Conservation (phyloP, 257 asterid species). For the Solanum tacnaense region DNA sequence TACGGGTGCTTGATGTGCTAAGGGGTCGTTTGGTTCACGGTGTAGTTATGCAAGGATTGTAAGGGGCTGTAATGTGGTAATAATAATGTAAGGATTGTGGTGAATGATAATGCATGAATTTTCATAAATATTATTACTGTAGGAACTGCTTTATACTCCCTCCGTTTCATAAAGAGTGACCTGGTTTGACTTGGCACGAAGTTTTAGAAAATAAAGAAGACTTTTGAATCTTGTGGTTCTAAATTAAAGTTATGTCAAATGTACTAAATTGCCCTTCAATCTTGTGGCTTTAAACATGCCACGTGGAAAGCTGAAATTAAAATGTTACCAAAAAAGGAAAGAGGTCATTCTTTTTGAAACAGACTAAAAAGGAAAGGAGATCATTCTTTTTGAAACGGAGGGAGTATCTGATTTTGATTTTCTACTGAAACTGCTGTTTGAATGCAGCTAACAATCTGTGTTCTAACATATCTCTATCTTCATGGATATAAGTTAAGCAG, state of each 20-base stretch:
- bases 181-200: too few species aligned
- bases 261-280: too few species aligned
- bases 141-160: not conserved
- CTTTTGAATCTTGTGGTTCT: too few species aligned
- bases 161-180: too few species aligned
- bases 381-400: too few species aligned
- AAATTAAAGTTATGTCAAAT: too few species aligned
- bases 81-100: not conserved
- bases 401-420: not conserved
- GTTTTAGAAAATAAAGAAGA: too few species aligned
- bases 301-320: too few species aligned
- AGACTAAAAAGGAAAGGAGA: too few species aligned
- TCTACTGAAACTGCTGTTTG: not conserved
- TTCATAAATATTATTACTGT: not conserved
- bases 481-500: not conserved
- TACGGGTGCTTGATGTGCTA: not conserved
- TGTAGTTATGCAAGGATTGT: not conserved
- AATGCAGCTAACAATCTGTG: not conserved
- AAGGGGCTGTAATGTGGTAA: not conserved
- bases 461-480: not conserved
- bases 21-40: not conserved
- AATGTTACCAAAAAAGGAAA: too few species aligned
- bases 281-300: too few species aligned
- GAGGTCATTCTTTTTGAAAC: too few species aligned
- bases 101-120: not conserved